phyloP scores from a whole-genome alignment of 768 basidiomycete genomes.

The Boletellus emodensis region DNA sequence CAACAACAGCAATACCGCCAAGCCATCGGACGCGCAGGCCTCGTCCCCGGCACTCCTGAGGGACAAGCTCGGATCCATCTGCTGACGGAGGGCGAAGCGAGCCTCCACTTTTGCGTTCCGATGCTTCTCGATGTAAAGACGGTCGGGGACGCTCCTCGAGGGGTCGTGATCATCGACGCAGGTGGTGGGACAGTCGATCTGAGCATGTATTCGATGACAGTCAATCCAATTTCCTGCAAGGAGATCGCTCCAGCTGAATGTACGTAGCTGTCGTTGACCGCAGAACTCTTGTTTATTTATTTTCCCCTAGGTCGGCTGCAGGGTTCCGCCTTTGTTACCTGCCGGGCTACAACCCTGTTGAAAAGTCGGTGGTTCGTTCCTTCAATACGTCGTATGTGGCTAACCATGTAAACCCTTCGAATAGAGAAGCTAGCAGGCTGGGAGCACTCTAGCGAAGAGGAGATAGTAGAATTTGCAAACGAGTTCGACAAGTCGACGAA shows the following conservation, averaged over 20 bases:
- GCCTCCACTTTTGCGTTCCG: slow-evolving; percentile 35
- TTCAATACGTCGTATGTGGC: neutral
- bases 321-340: slow-evolving; percentile 46
- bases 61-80: slow-evolving; percentile 17
- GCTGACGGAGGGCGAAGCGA: slow-evolving; percentile 20
- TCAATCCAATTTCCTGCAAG: slow-evolving; percentile 25
- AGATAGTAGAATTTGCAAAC: neutral
- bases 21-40: slow-evolving; percentile 18
- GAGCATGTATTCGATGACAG: slow-evolving; percentile 32
- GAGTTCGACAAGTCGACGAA: slow-evolving; percentile 4
- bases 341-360: slow-evolving; percentile 35
- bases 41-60: slow-evolving; percentile 11
- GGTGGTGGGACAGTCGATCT: slow-evolving; percentile 38
- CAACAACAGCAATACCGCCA: slow-evolving; percentile 23
- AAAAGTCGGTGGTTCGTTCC: slow-evolving; percentile 24
- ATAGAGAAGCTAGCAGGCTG: slow-evolving; percentile 6
- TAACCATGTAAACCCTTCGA: neutral
- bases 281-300: neutral
- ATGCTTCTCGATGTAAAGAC: slow-evolving; percentile 25
- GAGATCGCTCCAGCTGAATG: slow-evolving; percentile 32
- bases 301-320: slow-evolving; percentile 37
- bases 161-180: slow-evolving; percentile 40
- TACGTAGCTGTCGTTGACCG: neutral
- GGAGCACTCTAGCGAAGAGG: slow-evolving; percentile 1
- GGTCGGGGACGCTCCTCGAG: slow-evolving; percentile 12